Percentiles rank a stretch among this genome's conserved stretches.
Evolutionary conservation across 106 monocot genomes (phyloP).

Genomic region (Dioscorea dumetorum): DNA sequence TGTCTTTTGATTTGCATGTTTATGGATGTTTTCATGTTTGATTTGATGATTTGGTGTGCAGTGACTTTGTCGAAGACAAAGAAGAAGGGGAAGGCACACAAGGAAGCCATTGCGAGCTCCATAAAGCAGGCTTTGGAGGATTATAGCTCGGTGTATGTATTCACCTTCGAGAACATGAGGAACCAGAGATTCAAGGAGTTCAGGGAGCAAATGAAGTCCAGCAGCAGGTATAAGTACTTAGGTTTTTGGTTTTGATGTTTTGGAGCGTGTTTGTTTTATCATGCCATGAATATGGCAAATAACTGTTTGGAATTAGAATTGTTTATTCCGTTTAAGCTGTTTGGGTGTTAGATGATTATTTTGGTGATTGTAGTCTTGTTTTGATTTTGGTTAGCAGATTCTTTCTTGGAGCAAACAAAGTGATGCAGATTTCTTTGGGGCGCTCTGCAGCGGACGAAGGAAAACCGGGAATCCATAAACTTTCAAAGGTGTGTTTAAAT

Average conservation of each 20-base stretch:
- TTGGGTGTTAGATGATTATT: no score
- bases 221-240: constrained; percentile 49
- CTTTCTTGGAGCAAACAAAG: constrained; percentile 94
- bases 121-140: constrained; percentile 71
- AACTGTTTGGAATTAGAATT: no score
- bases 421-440: constrained; percentile 84
- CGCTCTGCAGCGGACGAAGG: constrained; percentile 65
- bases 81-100: constrained; percentile 84
- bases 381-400: constrained; percentile 35
- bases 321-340: no score
- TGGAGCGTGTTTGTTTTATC: neutral
- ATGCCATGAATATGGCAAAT: neutral
- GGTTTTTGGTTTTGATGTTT: neutral
- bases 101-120: constrained; percentile 50
- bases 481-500: constrained; percentile 53
- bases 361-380: neutral
- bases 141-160: constrained; percentile 57
- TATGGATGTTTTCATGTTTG: neutral
- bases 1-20: neutral
- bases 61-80: constrained; percentile 95
- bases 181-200: constrained; percentile 89
- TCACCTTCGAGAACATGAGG: constrained; percentile 91
- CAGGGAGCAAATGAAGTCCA: constrained; percentile 75
- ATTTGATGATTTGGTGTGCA: constrained; percentile 14
- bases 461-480: constrained; percentile 66